Evolutionary conservation across 352 stramenopile genomes (phyloP).

Genomic region (Thalassiosira mediterranea): DNA sequence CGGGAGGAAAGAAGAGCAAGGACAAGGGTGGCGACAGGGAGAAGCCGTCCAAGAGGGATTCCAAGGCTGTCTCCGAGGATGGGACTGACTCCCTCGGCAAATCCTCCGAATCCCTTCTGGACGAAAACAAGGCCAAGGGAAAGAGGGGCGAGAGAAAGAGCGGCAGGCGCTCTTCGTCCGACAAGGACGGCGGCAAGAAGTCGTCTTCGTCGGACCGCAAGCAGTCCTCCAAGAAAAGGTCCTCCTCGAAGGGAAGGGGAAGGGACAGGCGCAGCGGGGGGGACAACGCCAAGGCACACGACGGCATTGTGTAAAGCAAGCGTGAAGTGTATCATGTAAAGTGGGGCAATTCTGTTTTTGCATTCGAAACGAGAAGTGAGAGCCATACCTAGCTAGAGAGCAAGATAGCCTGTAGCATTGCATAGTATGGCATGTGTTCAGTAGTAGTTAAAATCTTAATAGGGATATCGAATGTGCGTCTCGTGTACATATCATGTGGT

Average conservation of each 20-base stretch:
- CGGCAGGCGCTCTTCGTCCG: not conserved
- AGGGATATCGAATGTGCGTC: too few species aligned
- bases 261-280: constrained; percentile 5
- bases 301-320: constrained; percentile 2
- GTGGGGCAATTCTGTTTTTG: not conserved
- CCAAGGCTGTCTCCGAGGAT: not conserved
- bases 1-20: not conserved
- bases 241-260: not conserved
- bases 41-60: constrained; percentile 3
- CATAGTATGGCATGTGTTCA: too few species aligned
- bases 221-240: not conserved
- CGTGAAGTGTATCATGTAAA: not conserved
- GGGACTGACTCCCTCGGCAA: constrained; percentile 2
- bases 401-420: constrained; percentile 17
- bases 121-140: not conserved
- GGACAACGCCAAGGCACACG: constrained; percentile 13
- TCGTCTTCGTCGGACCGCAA: not conserved
- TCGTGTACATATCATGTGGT: too few species aligned
- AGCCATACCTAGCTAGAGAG: constrained; percentile 1
- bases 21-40: not conserved
- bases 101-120: not conserved
- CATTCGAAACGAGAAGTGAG: not conserved
- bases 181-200: not conserved
- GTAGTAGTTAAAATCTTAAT: too few species aligned
- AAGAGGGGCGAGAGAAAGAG: not conserved